Evolutionary conservation across 2,329 filamentous ascomycete genomes (phyloP).

Genomic region (Cyclaneusma minus): DNA sequence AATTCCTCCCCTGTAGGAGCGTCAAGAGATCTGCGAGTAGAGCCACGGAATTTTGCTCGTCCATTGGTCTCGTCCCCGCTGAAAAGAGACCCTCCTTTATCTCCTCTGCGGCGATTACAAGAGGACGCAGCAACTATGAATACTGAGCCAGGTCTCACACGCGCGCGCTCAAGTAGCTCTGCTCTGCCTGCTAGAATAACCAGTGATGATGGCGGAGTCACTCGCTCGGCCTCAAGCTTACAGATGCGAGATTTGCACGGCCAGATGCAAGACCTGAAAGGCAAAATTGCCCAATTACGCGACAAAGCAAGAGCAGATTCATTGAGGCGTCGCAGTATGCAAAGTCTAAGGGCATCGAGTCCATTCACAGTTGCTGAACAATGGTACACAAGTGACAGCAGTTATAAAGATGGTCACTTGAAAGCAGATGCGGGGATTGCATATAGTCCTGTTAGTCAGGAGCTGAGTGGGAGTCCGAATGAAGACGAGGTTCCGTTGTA

Average conservation of each 20-base stretch:
- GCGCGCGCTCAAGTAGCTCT: no score
- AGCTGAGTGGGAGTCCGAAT: constrained; percentile 4
- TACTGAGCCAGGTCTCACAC: no score
- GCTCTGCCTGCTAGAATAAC: constrained; percentile 3
- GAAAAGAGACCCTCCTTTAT: no score
- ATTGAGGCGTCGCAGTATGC: constrained; percentile 43
- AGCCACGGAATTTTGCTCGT: no score
- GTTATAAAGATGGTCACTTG: constrained; percentile 9
- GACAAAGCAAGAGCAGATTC: constrained; percentile 49
- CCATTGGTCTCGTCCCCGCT: no score
- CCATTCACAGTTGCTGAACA: constrained; percentile 20
- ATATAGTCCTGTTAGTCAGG: constrained; percentile 11
- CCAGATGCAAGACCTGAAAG: constrained; percentile 53
- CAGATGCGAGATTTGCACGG: constrained; percentile 44
- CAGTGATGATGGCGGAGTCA: constrained; percentile 2
- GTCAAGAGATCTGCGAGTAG: no score
- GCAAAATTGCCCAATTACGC: constrained; percentile 50
- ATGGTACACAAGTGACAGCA: constrained; percentile 15
- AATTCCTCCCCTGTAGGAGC: no score
- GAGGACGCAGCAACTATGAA: no score
- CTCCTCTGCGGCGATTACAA: no score
- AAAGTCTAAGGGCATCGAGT: constrained; percentile 43
- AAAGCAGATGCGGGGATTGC: constrained; percentile 14
- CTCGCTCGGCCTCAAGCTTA: constrained; percentile 16
- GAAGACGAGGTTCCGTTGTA: constrained; percentile 1